These are phyloP conservation scores for Tetratostichococcus sp. DNA, from an alignment of 139 green algal genomes.

Conservation along the genomic window DNA sequence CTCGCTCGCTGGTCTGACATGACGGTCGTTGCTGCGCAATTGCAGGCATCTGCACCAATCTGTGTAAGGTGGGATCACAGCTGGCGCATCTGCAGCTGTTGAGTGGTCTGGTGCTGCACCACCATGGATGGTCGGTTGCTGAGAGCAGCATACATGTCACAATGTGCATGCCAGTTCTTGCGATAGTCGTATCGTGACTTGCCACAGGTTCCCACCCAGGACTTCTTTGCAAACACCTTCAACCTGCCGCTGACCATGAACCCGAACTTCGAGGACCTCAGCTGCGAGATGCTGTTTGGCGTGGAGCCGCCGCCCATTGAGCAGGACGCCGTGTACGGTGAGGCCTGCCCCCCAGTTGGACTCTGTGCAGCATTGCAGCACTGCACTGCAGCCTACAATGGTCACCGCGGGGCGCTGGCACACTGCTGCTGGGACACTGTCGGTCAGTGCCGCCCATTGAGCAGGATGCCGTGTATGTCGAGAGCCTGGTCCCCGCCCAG, in stretches of 20 bases:
- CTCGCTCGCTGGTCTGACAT: too few species aligned
- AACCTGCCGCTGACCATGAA: slow-evolving; percentile 64
- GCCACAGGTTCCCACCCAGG: neutral
- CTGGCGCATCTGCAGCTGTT: too few species aligned
- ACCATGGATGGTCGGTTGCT: too few species aligned
- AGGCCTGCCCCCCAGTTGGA: slow-evolving; percentile 32
- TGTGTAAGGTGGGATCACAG: slow-evolving; percentile 10
- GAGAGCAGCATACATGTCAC: too few species aligned
- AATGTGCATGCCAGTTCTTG: neutral
- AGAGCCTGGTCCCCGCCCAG: too few species aligned
- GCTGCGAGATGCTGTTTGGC: slow-evolving; percentile 57
- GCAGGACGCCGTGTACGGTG: slow-evolving; percentile 43
- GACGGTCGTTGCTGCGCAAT: neutral
- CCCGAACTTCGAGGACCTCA: slow-evolving; percentile 48
- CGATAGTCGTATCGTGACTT: neutral
- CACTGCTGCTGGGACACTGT: too few species aligned
- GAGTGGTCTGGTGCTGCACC: too few species aligned
- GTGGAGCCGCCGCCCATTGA: slow-evolving; percentile 38
- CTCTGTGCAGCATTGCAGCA: too few species aligned
- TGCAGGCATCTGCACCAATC: slow-evolving; percentile 19
- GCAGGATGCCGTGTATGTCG: too few species aligned
- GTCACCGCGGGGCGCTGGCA: too few species aligned
- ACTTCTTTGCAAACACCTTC: slow-evolving; percentile 16
- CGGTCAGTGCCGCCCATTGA: too few species aligned
- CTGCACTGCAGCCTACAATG: too few species aligned